These are phyloP conservation scores for Penicillium odoratum DNA, from an alignment of 495 filamentous ascomycete species.

Conservation along the genomic window DNA sequence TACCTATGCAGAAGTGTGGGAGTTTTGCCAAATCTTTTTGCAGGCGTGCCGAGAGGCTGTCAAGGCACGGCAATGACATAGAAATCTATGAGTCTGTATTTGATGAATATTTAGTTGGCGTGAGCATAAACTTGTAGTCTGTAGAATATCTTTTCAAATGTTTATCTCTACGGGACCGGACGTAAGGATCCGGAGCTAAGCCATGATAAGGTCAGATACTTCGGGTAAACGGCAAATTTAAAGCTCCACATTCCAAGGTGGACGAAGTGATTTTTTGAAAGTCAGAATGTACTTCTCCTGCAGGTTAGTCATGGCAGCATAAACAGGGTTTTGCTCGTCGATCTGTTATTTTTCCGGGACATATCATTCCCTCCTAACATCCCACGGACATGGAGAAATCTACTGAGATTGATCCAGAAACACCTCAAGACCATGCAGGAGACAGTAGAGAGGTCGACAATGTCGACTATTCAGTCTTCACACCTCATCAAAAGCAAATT, in stretches of 20 bases:
- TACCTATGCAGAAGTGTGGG: conserved; percentile 73
- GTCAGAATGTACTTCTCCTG: background rate
- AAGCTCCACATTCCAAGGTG: background rate
- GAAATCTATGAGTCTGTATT: background rate
- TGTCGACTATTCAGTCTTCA: conserved; percentile 32
- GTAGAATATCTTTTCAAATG: too few species aligned
- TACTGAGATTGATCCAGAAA: conserved; percentile 6
- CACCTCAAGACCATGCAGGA: conserved; percentile 6
- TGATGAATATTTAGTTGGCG: background rate
- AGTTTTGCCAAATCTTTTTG: conserved; percentile 62
- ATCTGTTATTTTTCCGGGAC: background rate
- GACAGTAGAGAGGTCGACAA: conserved; percentile 12
- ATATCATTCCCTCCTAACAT: background rate
- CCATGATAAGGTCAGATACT: background rate
- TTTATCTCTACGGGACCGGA: background rate
- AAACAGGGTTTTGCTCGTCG: background rate
- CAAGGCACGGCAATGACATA: conserved; percentile 17
- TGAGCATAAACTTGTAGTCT: too few species aligned
- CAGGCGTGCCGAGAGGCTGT: conserved; percentile 39
- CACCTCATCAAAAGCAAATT: conserved; percentile 23
- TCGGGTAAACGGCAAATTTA: background rate
- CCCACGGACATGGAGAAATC: background rate
- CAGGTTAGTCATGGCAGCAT: background rate
- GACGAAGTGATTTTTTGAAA: background rate
- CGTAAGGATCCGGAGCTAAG: background rate